A percentile compares a stretch with the other conserved stretches of the same genome.
Evolutionary conservation across 805 yeast genomes (phyloP).

Genomic region (Ascoidea tarda): DNA sequence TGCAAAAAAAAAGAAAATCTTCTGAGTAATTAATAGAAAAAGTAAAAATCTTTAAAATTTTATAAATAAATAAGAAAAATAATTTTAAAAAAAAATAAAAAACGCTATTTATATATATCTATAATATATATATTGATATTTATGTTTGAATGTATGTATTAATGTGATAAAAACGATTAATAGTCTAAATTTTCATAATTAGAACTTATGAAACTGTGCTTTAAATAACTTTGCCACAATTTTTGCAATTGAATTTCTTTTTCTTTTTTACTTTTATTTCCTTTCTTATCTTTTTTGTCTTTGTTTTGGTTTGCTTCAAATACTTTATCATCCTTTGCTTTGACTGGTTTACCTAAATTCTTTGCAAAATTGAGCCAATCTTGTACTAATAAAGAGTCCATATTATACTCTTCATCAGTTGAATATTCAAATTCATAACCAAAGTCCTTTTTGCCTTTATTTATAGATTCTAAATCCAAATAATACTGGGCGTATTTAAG

Average conservation of each 20-base stretch:
- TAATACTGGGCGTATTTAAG: constrained; percentile 59
- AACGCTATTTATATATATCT: no score
- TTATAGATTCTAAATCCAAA: constrained; percentile 42
- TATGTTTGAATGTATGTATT: no score
- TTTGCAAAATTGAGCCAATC: constrained; percentile 51
- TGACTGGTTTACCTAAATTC: constrained; percentile 29
- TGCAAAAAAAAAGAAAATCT: no score
- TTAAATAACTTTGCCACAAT: constrained; percentile 42
- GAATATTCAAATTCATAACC: constrained; percentile 52
- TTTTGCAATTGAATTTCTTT: constrained; percentile 14
- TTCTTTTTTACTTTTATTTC: constrained; percentile 14
- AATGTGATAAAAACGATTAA: no score
- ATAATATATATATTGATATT: no score
- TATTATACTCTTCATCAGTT: constrained; percentile 40
- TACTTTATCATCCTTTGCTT: constrained; percentile 5
- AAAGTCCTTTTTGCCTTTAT: constrained; percentile 31
- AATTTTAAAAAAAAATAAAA: no score
- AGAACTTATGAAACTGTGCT: constrained; percentile 48
- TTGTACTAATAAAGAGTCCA: constrained; percentile 41
- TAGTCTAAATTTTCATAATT: constrained; percentile 37
- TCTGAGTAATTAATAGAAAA: no score
- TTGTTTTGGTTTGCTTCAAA: constrained; percentile 13
- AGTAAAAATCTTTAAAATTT: no score
- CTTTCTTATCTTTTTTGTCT: constrained; percentile 41
- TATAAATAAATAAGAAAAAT: no score